A percentile compares a stretch with the other conserved stretches of the same genome.
Evolutionary conservation across 2,329 filamentous ascomycete species (phyloP).

Genomic region (Trichoderma semiorbis): DNA sequence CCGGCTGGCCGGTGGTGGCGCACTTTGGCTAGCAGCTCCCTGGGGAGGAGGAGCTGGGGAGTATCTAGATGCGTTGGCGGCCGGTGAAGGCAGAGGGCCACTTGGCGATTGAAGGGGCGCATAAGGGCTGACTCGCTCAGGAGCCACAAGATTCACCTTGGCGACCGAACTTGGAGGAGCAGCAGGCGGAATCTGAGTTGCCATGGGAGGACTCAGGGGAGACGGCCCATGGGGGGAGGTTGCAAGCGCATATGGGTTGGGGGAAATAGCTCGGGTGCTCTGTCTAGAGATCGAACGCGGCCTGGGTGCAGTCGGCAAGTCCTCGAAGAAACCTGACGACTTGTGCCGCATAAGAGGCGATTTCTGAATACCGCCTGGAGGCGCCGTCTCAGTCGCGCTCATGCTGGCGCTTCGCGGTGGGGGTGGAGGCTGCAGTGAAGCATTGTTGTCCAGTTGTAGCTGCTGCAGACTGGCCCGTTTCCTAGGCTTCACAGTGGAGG

Average conservation of each 20-base stretch:
- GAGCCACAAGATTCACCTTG: slow-evolving; percentile 46
- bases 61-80: slow-evolving; percentile 49
- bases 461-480: slow-evolving; percentile 61
- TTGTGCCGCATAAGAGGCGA: slow-evolving; percentile 39
- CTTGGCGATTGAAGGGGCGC: slow-evolving; percentile 41
- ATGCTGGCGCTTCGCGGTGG: slow-evolving; percentile 64
- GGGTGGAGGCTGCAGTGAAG: slow-evolving; percentile 41
- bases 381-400: slow-evolving; percentile 30
- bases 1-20: slow-evolving; percentile 41
- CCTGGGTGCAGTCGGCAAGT: slow-evolving; percentile 62
- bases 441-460: slow-evolving; percentile 36
- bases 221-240: slow-evolving; percentile 25
- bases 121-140: slow-evolving; percentile 53
- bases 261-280: slow-evolving; percentile 43
- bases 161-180: slow-evolving; percentile 19
- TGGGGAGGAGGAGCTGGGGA: slow-evolving; percentile 55
- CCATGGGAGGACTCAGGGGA: slow-evolving; percentile 25
- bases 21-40: slow-evolving; percentile 38
- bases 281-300: slow-evolving; percentile 60
- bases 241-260: slow-evolving; percentile 26
- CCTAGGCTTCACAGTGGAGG: slow-evolving; percentile 56
- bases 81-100: slow-evolving; percentile 31
- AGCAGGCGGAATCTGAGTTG: slow-evolving; percentile 25
- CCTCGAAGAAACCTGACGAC: slow-evolving; percentile 69
- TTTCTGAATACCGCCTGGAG: slow-evolving; percentile 31